Evolutionary conservation across 495 filamentous ascomycete genomes (phyloP), one percentile per base, ranked within the genome.

Genomic region (Letharia lupina): DNA sequence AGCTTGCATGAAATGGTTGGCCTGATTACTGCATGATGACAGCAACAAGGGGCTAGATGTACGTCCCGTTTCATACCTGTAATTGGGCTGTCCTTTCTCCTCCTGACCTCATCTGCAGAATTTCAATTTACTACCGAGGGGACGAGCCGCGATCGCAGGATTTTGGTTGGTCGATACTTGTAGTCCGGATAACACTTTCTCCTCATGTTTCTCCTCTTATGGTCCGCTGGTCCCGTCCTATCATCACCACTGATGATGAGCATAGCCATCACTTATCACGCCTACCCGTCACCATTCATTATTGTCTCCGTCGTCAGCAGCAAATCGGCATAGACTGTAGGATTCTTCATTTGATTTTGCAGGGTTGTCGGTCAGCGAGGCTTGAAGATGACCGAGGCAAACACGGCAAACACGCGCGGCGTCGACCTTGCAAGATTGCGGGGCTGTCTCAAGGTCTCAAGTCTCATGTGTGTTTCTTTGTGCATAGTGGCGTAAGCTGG

Each of bases 361-460:
- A 35, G 28, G 31, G 15, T n/a, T 31, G 23, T 59, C 31, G 37
- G 52, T 35, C 59, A 65, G 63, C 54, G 63, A 65, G 50, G 52
- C 35, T 59, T 56, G 39, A 31, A 35, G 50, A 33, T 23, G 28
- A 65, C 52, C 52, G 52, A 65, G 54, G 41, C 33, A 33, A 57
- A 18, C 54, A 54, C 54, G 63, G 63, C 52, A 65, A 65, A 65
- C 47, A 65, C 42, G 54, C 63, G 63, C 52, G 52, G 31, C 52
- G 52, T 64, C 37, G 41, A 18, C 33, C 45, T 23, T 44, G 62
- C 50, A 64, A 33, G 63, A 59, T 47, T 59, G 63, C 63, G 63
- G 63, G 54, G 63, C 44, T 58, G 28, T 58, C 52, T 59, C 63
- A 65, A 20, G 16, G 13, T n/a, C 31, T 57, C 54, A 6, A 37